Evolutionary conservation across 768 basidiomycete species (phyloP), one percentile per base, ranked within the genome.

Genomic region (Lyophyllum shimeji): DNA sequence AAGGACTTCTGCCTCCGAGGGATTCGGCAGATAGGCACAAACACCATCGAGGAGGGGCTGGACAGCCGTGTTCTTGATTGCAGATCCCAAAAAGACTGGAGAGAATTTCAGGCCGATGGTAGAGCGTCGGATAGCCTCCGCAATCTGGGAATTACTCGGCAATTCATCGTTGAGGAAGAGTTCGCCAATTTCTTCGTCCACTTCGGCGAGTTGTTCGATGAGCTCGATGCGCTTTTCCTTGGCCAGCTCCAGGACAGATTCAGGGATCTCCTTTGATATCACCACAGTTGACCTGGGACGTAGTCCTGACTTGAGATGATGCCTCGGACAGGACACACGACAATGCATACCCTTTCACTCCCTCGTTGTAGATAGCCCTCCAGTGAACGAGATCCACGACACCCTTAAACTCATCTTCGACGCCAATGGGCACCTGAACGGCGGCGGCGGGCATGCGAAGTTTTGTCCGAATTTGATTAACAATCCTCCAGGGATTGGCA

Each of bases 21-120:
- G 96, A 51, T 87, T 90, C 13, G 96, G 93, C 9, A 99, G 83
- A 73, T 98, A 99, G n/a, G 87, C 79, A 67, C 95, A 96, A 18
- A 98, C 89, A 57, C 95, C 96, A 63, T 99, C 95, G 18, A 99
- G 79, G 53, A 98, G 80, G 17, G 93, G 86, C 67, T 99, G 97
- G 6, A 99, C 89, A 37, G 85, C 93, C 7, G 94, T 95, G 71
- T 99, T 99, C 78, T 97, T 98, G 66, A 98, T 89, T 0, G 97
- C 97, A 6, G 95, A 96, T 39, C 97, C 97, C 57, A 98, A 77
- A 75, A 98, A 97, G 51, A 99, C 97, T 1, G 97, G 97, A 0
- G 93, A 90, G 74, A 99, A 98, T 60, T 90, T 93, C 65, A 94
- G 85, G 11, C 80, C 74, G 63, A 93, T 82, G 1, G 97, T 98